Evolutionary conservation across 2,329 filamentous ascomycete genomes (phyloP).

Genomic region (Sclerotinia subarctica): DNA sequence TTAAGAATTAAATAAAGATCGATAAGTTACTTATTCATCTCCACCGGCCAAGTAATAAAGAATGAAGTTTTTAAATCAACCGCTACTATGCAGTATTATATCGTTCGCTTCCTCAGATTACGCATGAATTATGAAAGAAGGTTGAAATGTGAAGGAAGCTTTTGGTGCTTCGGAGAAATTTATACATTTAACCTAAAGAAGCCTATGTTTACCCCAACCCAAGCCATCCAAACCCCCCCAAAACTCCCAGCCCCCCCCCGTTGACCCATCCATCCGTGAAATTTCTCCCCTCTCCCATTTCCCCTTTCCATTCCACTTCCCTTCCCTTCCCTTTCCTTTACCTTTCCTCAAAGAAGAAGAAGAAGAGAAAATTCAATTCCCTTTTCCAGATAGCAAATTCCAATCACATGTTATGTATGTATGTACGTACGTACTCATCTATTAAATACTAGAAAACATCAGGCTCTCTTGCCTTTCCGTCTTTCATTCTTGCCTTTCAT

Average conservation of each 20-base stretch:
- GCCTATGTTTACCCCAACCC: neutral
- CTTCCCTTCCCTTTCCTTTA: neutral
- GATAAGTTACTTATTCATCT: neutral
- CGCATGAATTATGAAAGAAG: neutral
- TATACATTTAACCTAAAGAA: neutral
- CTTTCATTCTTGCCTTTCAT: slow-evolving; percentile 24
- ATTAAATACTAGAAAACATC: slow-evolving; percentile 4
- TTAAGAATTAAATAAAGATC: neutral
- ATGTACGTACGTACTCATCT: slow-evolving; percentile 18
- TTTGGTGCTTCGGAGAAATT: neutral
- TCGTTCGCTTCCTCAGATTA: no score
- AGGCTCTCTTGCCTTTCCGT: neutral
- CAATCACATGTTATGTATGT: slow-evolving; percentile 5
- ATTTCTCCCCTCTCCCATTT: neutral
- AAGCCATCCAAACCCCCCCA: neutral
- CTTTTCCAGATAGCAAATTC: neutral
- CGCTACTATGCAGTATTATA: slow-evolving; percentile 4
- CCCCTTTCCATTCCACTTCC: neutral
- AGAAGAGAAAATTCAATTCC: no score
- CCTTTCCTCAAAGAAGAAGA: no score
- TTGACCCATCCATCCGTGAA: neutral
- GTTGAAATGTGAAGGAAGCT: neutral
- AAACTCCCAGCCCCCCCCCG: slow-evolving; percentile 1
- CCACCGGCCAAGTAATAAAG: neutral
- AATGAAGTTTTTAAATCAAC: neutral